Evolutionary conservation across 148 eudicot species (phyloP).

Genomic region (Diospyros kaki): DNA sequence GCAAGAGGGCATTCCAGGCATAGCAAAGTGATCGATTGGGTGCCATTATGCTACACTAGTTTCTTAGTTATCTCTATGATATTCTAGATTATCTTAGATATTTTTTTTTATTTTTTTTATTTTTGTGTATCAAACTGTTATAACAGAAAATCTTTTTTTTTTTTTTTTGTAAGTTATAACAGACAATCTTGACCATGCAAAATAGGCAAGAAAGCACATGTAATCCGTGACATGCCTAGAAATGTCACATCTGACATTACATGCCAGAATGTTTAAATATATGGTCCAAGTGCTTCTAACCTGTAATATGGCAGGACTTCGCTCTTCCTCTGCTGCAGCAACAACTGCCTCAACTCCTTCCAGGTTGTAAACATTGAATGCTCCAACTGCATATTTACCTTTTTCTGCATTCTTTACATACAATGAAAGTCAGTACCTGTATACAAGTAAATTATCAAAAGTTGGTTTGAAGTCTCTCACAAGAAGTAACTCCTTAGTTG

Average conservation of each 20-base stretch:
- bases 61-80: neutral
- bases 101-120: neutral
- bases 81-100: neutral
- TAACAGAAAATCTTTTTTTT: neutral
- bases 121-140: no score
- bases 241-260: neutral
- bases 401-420: slow-evolving; percentile 73
- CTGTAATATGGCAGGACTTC: slow-evolving; percentile 97
- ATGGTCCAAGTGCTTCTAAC: slow-evolving; percentile 24
- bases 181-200: neutral
- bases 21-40: neutral
- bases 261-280: neutral
- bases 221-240: neutral
- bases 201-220: neutral
- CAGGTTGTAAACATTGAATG: slow-evolving; percentile 91
- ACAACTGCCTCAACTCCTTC: slow-evolving; percentile 97
- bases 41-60: neutral
- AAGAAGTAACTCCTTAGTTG: slow-evolving; percentile 73
- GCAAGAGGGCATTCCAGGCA: neutral
- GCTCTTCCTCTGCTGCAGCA: slow-evolving; percentile 85
- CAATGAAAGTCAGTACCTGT: slow-evolving; percentile 16
- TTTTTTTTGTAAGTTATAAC: neutral
- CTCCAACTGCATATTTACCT: slow-evolving; percentile 95
- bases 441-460: slow-evolving; percentile 3
- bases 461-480: slow-evolving; percentile 34